Base-by-base conservation (phyloP, 805 yeast genomes). In the Zygosaccharomyces kombuchaensis region DNA sequence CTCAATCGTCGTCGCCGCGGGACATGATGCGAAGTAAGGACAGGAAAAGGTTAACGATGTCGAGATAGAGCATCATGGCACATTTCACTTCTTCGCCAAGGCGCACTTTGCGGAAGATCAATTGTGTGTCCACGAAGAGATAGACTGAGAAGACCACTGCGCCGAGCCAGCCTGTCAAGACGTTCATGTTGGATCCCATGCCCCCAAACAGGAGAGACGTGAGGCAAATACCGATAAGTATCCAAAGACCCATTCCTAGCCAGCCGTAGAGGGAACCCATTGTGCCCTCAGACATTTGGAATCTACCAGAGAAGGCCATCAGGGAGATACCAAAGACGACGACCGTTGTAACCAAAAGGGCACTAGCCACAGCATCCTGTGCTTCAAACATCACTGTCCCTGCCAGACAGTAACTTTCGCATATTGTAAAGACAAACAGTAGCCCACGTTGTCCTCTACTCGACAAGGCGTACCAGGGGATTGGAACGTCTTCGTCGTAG, bases 81-180 rank as follows among this genome's bases (percentile, higher is more conserved):
- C 95, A 91, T 32, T 80, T 75, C n/a, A 88, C 76, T 58, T 87
- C 96, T 55, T 89, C 96, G 55, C 88, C 96, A 35, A 88, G 81
- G 57, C 82, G 83, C 55, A 73, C 80, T 46, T 78, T 80, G 59
- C 83, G 80, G 80, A 88, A 75, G 45, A 88, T 78, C 55, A 79
- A 63, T 65, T 88, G 96, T 16, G 96, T 88, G 63, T 88, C 96
- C 37, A 87, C 78, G 41, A 88, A 66, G 47, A 89, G 75, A 60
- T 83, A 87, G 4, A 80, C 77, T 10, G 82, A 72, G 66, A 88
- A 88, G 2, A 88, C 66, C 34, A 83, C 57, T 4, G 95, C 93
- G 19, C 93, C 95, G 36, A 82, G 60, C 50, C 80, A 78, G 26
- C 89, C 78, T 68, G 84, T 87, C 3, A 81, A 66, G 51, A 84